A percentile compares a stretch with the other conserved stretches of the same genome.
Conservation (phyloP, 2,329 filamentous ascomycete species). For the Alternaria sp. region DNA sequence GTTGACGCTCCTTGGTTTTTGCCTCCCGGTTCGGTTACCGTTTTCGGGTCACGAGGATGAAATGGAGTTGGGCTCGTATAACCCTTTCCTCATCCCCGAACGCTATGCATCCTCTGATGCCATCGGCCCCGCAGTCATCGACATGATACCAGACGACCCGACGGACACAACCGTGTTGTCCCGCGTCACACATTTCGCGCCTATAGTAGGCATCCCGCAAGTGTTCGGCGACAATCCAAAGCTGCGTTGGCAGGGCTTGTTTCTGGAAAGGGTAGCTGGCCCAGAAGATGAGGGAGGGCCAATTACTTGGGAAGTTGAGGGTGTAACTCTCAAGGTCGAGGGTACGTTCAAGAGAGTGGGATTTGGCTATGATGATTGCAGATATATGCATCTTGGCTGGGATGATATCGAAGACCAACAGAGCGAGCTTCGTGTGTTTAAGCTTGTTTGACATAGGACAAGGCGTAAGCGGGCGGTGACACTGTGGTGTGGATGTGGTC, state of each 20-base stretch:
- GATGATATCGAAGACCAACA: neutral
- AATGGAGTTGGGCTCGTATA: accelerated
- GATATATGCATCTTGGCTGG: neutral
- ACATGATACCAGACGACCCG: neutral
- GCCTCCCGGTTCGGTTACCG: neutral
- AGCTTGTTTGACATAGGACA: neutral
- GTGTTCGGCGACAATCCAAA: neutral
- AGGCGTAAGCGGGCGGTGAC: neutral
- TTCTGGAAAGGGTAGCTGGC: neutral
- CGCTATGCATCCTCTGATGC: neutral
- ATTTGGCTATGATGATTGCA: neutral
- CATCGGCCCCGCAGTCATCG: neutral
- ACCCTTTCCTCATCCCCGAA: neutral
- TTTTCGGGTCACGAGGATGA: neutral
- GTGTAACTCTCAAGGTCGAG: neutral
- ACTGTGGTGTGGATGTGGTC: neutral
- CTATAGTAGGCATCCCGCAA: neutral
- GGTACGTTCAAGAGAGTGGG: neutral
- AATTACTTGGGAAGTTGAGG: neutral
- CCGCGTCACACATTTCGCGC: neutral
- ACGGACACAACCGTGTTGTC: neutral
- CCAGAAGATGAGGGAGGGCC: neutral
- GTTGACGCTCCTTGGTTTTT: neutral
- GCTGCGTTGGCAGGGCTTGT: neutral
- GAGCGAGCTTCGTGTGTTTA: neutral